Evolutionary conservation across 2,329 filamentous ascomycete genomes (phyloP).

Genomic region (Xylariaceae sp.): DNA sequence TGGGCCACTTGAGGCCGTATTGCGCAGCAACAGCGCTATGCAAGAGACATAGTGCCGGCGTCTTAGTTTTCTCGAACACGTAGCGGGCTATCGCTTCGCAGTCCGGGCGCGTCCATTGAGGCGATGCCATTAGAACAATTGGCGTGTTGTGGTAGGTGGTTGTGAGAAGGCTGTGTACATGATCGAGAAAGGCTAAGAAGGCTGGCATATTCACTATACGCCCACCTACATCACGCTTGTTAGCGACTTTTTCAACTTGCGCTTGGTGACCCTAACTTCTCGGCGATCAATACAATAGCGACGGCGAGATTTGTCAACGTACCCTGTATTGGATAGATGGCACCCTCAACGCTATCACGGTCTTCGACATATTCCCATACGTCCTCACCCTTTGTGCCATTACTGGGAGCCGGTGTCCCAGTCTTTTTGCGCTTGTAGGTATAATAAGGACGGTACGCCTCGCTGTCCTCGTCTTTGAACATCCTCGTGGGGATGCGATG

Average conservation of each 20-base stretch:
- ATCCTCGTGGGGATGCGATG: constrained; percentile 90
- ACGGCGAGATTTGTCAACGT: constrained; percentile 28
- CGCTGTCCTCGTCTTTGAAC: constrained; percentile 85
- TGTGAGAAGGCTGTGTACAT: constrained; percentile 88
- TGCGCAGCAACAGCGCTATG: constrained; percentile 87
- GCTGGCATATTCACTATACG: constrained; percentile 89
- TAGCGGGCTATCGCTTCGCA: constrained; percentile 90
- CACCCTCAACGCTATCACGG: constrained; percentile 83
- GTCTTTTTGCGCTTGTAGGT: constrained; percentile 70
- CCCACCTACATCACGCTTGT: constrained; percentile 57
- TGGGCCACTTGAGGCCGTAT: constrained; percentile 78
- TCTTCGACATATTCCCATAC: constrained; percentile 84
- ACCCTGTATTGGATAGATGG: constrained; percentile 82
- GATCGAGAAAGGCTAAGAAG: constrained; percentile 90
- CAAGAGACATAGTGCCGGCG: constrained; percentile 88
- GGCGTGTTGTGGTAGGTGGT: constrained; percentile 96
- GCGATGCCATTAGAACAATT: constrained; percentile 87
- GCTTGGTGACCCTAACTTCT: neutral
- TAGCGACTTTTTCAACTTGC: constrained; percentile 12
- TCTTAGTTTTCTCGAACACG: constrained; percentile 97
- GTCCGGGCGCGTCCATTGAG: constrained; percentile 88
- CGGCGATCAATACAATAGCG: neutral
- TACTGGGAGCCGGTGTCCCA: constrained; percentile 30
- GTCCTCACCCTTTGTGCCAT: constrained; percentile 60
- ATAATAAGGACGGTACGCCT: constrained; percentile 77